Conservation (phyloP, 306 rosid genomes). For the Malus sieversii region DNA sequence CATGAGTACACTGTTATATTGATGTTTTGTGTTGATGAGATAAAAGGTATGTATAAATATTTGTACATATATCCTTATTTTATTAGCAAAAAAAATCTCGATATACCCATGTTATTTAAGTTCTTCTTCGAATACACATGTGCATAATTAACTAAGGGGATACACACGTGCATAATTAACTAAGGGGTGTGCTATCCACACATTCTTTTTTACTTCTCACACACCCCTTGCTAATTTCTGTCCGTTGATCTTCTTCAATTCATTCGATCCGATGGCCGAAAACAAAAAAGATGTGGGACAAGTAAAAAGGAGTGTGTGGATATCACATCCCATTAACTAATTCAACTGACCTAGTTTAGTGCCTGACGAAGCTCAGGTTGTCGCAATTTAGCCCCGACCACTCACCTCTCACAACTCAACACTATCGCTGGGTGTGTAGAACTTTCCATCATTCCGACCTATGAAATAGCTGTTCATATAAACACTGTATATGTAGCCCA, state of each 20-base stretch:
- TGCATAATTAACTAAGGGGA: not conserved
- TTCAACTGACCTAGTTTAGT: not conserved
- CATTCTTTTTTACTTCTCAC: no score
- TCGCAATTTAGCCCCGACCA: conserved; percentile 3
- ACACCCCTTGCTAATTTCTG: no score
- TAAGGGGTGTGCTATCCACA: no score
- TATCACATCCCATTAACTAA: not conserved
- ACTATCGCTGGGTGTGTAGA: not conserved
- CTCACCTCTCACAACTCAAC: not conserved
- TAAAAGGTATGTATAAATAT: no score
- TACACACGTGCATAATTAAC: no score
- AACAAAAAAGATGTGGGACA: no score
- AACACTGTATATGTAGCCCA: not conserved
- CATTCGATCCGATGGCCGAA: no score
- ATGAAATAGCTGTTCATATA: not conserved
- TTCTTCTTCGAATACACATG: not conserved
- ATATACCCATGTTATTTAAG: no score
- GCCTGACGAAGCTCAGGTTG: not conserved
- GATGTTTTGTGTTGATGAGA: no score
- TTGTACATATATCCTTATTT: not conserved
- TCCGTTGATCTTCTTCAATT: no score
- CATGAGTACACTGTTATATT: rapidly evolving
- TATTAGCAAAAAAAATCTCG: no score
- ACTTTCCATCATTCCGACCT: not conserved
- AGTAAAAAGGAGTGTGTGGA: no score